A percentile compares a stretch with the other conserved stretches of the same genome.
These are phyloP conservation scores for Cytospora piceicola DNA, from an alignment of 2,329 filamentous ascomycete species.

Conservation along the genomic window DNA sequence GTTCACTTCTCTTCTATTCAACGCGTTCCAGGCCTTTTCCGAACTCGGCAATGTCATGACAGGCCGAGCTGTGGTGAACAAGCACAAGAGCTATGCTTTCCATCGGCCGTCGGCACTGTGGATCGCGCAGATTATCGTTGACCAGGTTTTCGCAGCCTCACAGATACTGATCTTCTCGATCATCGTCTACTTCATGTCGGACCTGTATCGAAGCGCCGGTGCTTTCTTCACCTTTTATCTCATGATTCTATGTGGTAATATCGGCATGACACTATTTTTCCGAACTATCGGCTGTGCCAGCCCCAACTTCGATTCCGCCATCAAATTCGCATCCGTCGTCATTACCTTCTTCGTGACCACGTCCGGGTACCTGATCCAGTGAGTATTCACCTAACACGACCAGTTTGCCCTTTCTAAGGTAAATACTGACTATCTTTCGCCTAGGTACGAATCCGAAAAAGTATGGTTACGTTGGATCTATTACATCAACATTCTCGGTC, in stretches of 20 bases:
- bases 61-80: conserved; percentile 77
- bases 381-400: no score
- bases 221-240: conserved; percentile 80
- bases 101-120: conserved; percentile 81
- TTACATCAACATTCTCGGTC: conserved; percentile 74
- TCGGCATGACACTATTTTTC: conserved; percentile 79
- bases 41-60: conserved; percentile 77
- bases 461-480: conserved; percentile 81
- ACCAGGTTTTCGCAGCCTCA: conserved; percentile 70
- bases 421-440: no score
- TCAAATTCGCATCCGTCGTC: conserved; percentile 78
- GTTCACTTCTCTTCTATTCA: conserved; percentile 81
- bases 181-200: conserved; percentile 80
- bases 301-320: conserved; percentile 82
- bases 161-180: conserved; percentile 75
- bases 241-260: conserved; percentile 69
- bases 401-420: no score
- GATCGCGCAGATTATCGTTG: conserved; percentile 81
- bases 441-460: no score
- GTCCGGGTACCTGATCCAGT: conserved; percentile 82
- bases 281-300: conserved; percentile 74
- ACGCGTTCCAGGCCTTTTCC: conserved; percentile 83
- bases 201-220: conserved; percentile 68
- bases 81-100: conserved; percentile 82
- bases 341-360: conserved; percentile 84